Evolutionary conservation across 768 basidiomycete genomes (phyloP), one percentile per base, ranked within the genome.

Genomic region (Leccinellum luteum): DNA sequence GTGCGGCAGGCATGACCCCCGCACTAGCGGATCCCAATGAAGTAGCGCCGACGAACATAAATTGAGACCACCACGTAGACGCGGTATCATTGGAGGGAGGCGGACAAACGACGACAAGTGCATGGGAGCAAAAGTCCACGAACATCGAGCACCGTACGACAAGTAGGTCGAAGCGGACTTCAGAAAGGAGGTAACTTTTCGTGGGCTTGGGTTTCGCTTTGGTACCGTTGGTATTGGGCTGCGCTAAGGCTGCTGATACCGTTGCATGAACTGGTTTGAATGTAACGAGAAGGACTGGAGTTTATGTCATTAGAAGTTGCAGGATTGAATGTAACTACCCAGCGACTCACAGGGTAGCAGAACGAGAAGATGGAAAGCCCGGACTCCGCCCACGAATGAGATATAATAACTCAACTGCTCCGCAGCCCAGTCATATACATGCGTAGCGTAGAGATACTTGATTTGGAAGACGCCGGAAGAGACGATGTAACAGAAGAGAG

Each of bases 391-490:
- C 56, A 87, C 75, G 21, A 83, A 79, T 0, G 88, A 86, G 74
- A 91, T 87, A 63, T 90, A 91, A 66, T 87, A 85, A 48, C 89
- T 86, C 60, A 91, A 66, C 81, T 88, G 76, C 35, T 81, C 81
- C 12, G 87, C 79, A 14, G 77, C 79, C 90, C 90, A 91, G 12
- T 74, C 68, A 64, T 86, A 91, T 10, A 86, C 74, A 65, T 90
- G 86, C 62, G 84, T 83, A 0, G 86, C 89, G 59, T 91, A 93
- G 34, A 92, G 73, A 62, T 90, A 91, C 70, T 92, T 92, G 57
- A 87, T 76, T 52, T 84, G 85, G 69, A 85, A 87, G 1, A 92
- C 71, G 17, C 88, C 90, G 81, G 79, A 80, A 3, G 90, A 82
- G 31, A 91, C 76, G 32, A 85, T 70, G 69, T 87, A 84, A 12